Conservation (phyloP, 164 flowering plant species). For the Umbellularia californica region DNA sequence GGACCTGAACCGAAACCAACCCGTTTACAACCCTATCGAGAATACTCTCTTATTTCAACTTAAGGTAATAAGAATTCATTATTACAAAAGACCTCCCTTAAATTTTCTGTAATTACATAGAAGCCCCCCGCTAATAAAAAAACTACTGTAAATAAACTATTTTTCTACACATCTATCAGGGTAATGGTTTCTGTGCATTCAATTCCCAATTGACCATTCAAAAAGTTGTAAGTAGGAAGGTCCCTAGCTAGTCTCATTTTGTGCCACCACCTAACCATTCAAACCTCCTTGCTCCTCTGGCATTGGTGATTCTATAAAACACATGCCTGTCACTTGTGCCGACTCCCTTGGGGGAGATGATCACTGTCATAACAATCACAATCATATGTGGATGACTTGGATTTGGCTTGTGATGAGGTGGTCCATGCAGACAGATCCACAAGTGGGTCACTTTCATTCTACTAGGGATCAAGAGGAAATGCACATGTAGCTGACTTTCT, state of each 20-base stretch:
- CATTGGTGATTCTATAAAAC: neutral
- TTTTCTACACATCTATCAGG: neutral
- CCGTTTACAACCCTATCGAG: no score
- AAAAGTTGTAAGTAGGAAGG: constrained; percentile 1
- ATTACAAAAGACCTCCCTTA: no score
- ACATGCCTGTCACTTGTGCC: constrained; percentile 5
- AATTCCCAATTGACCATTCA: neutral
- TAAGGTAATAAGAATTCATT: no score
- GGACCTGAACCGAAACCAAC: no score
- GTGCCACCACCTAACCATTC: neutral
- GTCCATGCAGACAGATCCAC: neutral
- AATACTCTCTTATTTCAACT: no score
- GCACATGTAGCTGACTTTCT: neutral
- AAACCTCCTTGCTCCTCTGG: neutral
- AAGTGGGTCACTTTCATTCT: constrained; percentile 1
- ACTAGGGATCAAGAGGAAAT: neutral
- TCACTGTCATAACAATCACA: neutral
- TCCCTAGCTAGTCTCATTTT: constrained; percentile 5
- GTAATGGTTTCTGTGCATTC: neutral
- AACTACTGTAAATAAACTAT: no score
- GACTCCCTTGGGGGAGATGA: constrained; percentile 4
- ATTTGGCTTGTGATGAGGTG: constrained; percentile 1
- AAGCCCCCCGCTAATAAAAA: no score
- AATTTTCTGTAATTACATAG: no score
- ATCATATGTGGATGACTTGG: neutral